Evolutionary conservation across 371 early-diverging fungal genomes (phyloP), one percentile per base, ranked within the genome.

Genomic region (Capniomyces stellatus): DNA sequence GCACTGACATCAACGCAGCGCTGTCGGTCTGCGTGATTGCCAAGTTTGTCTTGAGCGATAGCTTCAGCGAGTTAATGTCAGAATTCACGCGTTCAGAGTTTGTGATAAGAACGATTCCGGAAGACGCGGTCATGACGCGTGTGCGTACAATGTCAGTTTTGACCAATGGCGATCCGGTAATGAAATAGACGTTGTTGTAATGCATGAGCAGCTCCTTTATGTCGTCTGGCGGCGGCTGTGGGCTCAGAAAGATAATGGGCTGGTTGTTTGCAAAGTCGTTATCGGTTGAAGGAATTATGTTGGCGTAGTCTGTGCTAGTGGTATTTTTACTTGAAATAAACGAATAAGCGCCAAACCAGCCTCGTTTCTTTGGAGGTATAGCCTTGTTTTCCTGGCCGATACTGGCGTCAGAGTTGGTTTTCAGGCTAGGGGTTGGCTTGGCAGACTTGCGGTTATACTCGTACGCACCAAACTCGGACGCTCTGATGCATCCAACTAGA

Each of bases 211-310:
- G 61, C 2, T 56, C 60, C 50, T 58, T 57, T 29, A 67, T 59
- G 24, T 54, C 59, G 4, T 44, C 52, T 18, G 55, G 52, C 8
- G 79, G 79, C 29, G 60, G 63, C 10, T 56, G 66, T 0, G 63
- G 57, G 43, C 71, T 66, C 54, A 82, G 66, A 48, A 82, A 71
- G 22, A 83, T 79, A n/a, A 83, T 66, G 2, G 75, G 70, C 56
- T 59, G 62, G 41, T 31, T 50, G 57, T 65, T 67, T 21, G 57
- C 53, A 48, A 69, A 42, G 12, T 10, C 52, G 23, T 29, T 4
- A 12, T 22, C 24, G 30, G 3, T 12, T 19, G 18, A 28, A 23
- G 30, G 6, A 46, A 3, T 10, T 13, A 8, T 15, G 28, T 54
- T 39, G 2, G 42, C 24, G 31, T 35, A 51, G 12, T 15, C 21